phyloP scores from a whole-genome alignment of 257 asterid genomes.

The Nicotiana obtusifolia region DNA sequence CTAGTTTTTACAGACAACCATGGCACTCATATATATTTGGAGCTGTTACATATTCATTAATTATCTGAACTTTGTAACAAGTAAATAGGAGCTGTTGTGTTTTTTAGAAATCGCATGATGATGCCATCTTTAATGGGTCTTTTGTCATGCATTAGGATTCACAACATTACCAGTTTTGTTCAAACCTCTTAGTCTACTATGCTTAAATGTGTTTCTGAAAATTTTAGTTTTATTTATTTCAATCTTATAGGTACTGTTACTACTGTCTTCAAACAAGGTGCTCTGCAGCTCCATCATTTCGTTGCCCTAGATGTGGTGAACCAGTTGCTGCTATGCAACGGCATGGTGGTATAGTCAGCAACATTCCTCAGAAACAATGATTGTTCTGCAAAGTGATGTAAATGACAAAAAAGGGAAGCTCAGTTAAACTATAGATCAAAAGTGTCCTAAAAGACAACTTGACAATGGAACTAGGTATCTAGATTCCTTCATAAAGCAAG shows the following conservation, averaged over 20 bases:
- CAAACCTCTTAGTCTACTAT: not conserved
- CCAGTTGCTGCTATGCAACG: conserved; percentile 91
- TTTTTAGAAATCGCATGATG: not conserved
- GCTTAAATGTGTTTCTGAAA: not conserved
- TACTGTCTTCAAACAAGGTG: conserved; percentile 85
- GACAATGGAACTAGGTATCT: conserved; percentile 17
- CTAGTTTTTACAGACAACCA: not conserved
- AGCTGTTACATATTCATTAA: not conserved
- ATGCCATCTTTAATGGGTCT: not conserved
- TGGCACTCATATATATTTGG: not conserved
- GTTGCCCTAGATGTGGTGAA: conserved; percentile 79
- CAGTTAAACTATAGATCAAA: conserved; percentile 16
- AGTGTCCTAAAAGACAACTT: conserved; percentile 17
- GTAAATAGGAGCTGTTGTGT: not conserved
- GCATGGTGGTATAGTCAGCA: conserved; percentile 35
- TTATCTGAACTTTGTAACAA: not conserved
- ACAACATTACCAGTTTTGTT: not conserved
- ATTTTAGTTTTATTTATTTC: not conserved
- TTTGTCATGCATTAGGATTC: not conserved
- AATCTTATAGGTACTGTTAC: conserved; percentile 70
- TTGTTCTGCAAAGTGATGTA: conserved; percentile 15
- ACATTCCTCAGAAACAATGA: conserved; percentile 28
- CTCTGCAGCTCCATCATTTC: conserved; percentile 63
- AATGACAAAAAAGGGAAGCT: conserved; percentile 7
- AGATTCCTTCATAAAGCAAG: conserved; percentile 25